phyloP scores from a whole-genome alignment of 306 rosid species.

The Citrullus mucosospermus region DNA sequence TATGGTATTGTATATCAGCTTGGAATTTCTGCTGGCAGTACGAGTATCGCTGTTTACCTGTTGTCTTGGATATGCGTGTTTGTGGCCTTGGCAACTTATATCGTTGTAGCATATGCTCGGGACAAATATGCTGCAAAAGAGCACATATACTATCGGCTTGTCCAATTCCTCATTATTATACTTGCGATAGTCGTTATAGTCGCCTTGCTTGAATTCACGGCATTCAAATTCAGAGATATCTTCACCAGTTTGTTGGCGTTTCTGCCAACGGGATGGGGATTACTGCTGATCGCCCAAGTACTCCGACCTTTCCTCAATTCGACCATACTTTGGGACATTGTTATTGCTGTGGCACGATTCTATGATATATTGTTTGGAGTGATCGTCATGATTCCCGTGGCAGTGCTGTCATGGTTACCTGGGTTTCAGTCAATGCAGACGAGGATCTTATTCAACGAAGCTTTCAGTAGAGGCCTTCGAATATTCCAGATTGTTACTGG shows the following conservation, averaged over 20 bases:
- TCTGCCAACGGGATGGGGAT: conserved; percentile 89
- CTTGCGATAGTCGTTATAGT: conserved; percentile 35
- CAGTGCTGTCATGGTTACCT: conserved; percentile 74
- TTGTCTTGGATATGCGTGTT: conserved; percentile 72
- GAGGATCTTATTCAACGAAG: conserved; percentile 73
- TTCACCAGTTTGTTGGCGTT: conserved; percentile 75
- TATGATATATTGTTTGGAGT: conserved; percentile 71
- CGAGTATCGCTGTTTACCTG: conserved; percentile 54
- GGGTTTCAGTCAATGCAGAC: conserved; percentile 92
- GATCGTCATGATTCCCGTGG: conserved; percentile 64
- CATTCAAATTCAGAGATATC: conserved; percentile 38
- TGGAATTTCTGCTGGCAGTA: conserved; percentile 51
- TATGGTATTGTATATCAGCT: conserved; percentile 69
- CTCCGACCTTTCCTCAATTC: conserved; percentile 40
- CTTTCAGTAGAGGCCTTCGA: conserved; percentile 72
- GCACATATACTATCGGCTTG: conserved; percentile 70
- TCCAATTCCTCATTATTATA: conserved; percentile 47
- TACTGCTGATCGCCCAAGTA: conserved; percentile 71
- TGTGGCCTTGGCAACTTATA: conserved; percentile 38
- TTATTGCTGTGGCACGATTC: conserved; percentile 55
- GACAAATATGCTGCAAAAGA: conserved; percentile 40
- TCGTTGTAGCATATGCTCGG: conserved; percentile 50
- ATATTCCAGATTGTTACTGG: conserved; percentile 67
- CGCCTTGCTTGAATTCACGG: conserved; percentile 54
- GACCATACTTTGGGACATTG: conserved; percentile 39